Evolutionary conservation across 1,284 basidiomycete species (phyloP), one percentile per base, ranked within the genome.

Genomic region (Pseudozyma thailandica): DNA sequence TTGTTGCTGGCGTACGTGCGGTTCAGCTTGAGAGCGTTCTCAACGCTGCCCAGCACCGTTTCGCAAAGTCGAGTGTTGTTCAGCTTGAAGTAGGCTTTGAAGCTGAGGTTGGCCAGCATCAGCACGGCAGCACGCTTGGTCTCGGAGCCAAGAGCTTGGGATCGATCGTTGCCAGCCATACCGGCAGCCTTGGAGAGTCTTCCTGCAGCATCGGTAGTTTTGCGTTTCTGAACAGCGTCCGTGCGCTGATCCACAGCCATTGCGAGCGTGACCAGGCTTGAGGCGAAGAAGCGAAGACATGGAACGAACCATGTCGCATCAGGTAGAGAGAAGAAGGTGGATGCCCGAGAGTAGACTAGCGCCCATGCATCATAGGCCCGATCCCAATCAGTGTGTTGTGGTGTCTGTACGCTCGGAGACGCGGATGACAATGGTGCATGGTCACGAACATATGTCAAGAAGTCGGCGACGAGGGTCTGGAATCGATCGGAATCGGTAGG

Each of bases 51-150:
- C 15, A 85, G 59, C n/a, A 85, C 83, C 0, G 84, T 85, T 55
- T 85, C 84, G 66, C 84, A 85, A 1, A 85, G 64, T 2, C 84
- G 78, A 28, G 84, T 81, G 51, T 85, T 85, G 53, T 83, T 82
- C 59, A 81, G 72, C 50, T 75, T 73, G 55, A 82, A 82, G 65
- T 82, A 82, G 10, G 78, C 78, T 23, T 77, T 74, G 64, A 82
- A 81, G 49, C 80, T 81, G 28, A 72, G 62, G 37, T 82, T 82
- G 37, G 78, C 80, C 12, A 82, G 69, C 69, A 74, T 76, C 25
- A 82, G 65, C 2, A 76, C 80, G 13, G 79, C 79, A 6, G 68
- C 62, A 13, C 81, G 72, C 45, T 80, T 82, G 7, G 81, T 82
- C 16, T 78, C 68, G 13, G 54, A 44, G 13, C 75, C 75, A 0